Base-by-base conservation (phyloP, 805 yeast species). In the Yamadazyma phyllophila region DNA sequence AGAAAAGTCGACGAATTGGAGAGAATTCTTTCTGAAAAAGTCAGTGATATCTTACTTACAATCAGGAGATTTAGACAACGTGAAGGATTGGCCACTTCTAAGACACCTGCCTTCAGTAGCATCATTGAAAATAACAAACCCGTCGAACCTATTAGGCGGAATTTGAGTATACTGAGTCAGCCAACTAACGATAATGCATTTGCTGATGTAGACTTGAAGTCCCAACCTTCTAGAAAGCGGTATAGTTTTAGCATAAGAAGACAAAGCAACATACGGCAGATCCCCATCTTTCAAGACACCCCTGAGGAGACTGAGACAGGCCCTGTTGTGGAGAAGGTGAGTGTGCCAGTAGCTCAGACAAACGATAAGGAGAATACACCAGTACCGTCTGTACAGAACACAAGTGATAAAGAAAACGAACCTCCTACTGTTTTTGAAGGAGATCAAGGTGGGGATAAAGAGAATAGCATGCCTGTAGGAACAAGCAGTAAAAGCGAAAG, bases 1-100 rank as follows among this genome's bases (percentile, higher is more conserved):
- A 64, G 62, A 13, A 67, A 67, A 36, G 51, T 79, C 13, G 56
- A 45, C 3, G 38, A 55, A 1, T 60, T 80, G 30, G 84, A 80
- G 51, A 55, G 53, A 8, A 66, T 69, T 5, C 62, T 80, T 7
- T 50, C 63, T 11, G 58, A 56, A 33, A 68, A 76, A 47, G 67
- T 80, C 47, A 70, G 69, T 17, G 81, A 76, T 27, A 69, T 80
- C 34, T 56, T 70, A 7, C 68, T 65, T 38, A 60, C 71, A 57
- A 69, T 80, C 42, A 63, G 65, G 39, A 58, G 63, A 0, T 62
- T 77, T 11, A 65, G 80, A 51, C 41, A 50, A 12, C 62, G 62
- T 24, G 80, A 77, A 53, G 74, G 75, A 1, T 52, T 77, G 35
- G 24, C 38, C 6, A 13, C 16, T 9, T 8, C 36, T 4, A 15